Evolutionary conservation across 192 early-diverging fungal species (phyloP).

Genomic region (Hyaloraphidium curvatum): DNA sequence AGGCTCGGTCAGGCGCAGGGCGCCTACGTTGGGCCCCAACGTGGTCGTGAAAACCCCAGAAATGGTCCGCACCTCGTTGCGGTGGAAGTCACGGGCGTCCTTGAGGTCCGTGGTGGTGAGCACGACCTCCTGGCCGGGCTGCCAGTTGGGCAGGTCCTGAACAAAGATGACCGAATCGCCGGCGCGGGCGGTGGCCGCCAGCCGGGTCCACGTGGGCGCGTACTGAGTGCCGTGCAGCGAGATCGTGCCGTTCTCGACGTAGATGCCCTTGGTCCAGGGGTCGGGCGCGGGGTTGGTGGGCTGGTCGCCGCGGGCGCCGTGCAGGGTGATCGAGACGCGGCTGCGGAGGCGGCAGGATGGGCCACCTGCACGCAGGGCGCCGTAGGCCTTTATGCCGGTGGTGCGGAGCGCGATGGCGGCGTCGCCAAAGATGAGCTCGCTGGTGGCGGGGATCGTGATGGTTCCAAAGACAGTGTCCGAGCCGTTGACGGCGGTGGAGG

Average conservation of each 20-base stretch:
- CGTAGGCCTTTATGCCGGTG: not conserved
- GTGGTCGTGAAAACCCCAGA: not conserved
- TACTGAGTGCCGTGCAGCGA: conserved; percentile 7
- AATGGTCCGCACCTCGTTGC: conserved; percentile 9
- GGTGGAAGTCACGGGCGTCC: conserved; percentile 11
- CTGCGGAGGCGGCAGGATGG: conserved; percentile 10
- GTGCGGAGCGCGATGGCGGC: conserved; percentile 3
- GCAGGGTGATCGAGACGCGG: conserved; percentile 7
- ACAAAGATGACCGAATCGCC: conserved; percentile 6
- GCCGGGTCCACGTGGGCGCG: conserved; percentile 13
- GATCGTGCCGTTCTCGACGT: conserved; percentile 5
- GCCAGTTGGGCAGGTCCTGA: conserved; percentile 13
- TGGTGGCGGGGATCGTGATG: conserved; percentile 4
- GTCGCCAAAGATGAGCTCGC: conserved; percentile 3
- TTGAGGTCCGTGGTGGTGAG: conserved; percentile 12
- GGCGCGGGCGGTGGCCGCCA: conserved; percentile 7
- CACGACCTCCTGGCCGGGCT: conserved; percentile 7
- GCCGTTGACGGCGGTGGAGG: not conserved
- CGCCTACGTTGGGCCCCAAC: conserved; percentile 4
- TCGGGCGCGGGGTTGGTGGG: not conserved
- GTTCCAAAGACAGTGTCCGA: conserved; percentile 4
- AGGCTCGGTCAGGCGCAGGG: conserved; percentile 5
- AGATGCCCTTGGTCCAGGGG: conserved; percentile 11
- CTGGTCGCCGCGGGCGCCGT: conserved; percentile 7
- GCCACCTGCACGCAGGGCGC: not conserved